phyloP scores from a whole-genome alignment of 306 rosid genomes.

The Dryas drummondii region DNA sequence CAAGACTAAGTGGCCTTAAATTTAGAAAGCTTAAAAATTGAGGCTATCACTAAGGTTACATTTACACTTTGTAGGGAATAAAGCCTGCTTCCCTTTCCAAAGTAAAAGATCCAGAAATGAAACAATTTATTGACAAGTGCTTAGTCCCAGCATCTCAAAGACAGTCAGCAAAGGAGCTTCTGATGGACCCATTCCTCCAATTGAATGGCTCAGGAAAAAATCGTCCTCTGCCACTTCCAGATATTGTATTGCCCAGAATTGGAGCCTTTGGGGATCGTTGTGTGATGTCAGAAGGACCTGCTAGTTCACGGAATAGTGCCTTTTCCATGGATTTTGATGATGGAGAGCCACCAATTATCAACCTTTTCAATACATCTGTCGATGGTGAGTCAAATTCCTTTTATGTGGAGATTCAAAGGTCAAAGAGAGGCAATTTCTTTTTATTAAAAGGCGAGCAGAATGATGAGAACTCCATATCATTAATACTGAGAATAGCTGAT shows the following conservation, averaged over 20 bases:
- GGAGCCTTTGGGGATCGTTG: slow-evolving; percentile 51
- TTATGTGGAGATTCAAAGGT: slow-evolving; percentile 33
- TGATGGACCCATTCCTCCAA: not conserved
- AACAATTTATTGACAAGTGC: slow-evolving; percentile 3
- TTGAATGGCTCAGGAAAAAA: slow-evolving; percentile 21
- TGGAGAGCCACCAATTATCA: slow-evolving; percentile 36
- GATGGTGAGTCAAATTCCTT: slow-evolving; percentile 11
- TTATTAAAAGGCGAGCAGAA: slow-evolving; percentile 39
- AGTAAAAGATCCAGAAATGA: slow-evolving; percentile 8
- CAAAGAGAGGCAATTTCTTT: slow-evolving; percentile 37
- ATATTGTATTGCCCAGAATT: slow-evolving; percentile 48
- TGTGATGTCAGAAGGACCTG: slow-evolving; percentile 56
- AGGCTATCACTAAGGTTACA: slow-evolving; percentile 4
- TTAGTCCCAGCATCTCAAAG: slow-evolving; percentile 4
- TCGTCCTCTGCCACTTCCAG: slow-evolving; percentile 39
- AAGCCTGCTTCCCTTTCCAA: slow-evolving; percentile 7
- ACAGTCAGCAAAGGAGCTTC: slow-evolving; percentile 6
- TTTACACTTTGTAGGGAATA: slow-evolving; percentile 12
- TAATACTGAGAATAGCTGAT: slow-evolving; percentile 45
- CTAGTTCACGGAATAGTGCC: slow-evolving; percentile 24
- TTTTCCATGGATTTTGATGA: slow-evolving; percentile 13
- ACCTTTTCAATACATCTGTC: slow-evolving; percentile 21
- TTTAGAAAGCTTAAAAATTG: not conserved
- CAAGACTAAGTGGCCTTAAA: not conserved
- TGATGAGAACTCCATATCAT: slow-evolving; percentile 43